phyloP scores from a whole-genome alignment of 768 basidiomycete species.

The Russula earlei region DNA sequence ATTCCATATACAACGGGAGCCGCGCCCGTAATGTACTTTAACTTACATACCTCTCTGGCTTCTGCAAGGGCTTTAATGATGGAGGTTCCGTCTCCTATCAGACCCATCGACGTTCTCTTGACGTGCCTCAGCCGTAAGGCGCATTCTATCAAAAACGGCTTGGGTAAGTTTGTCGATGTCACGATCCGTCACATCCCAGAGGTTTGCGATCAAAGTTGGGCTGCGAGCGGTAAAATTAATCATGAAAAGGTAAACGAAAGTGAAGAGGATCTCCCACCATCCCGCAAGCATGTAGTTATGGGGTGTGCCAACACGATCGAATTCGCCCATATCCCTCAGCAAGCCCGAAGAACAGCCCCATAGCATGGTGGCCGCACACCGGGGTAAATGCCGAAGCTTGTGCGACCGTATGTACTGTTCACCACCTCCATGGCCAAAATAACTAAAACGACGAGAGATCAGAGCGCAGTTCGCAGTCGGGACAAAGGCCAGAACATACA shows the following conservation, averaged over 20 bases:
- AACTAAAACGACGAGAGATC: slow-evolving; percentile 38
- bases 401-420: slow-evolving; percentile 91
- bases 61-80: slow-evolving; percentile 72
- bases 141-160: slow-evolving; percentile 67
- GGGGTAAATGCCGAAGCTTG: slow-evolving; percentile 67
- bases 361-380: slow-evolving; percentile 92
- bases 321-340: slow-evolving; percentile 86
- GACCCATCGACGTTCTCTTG: slow-evolving; percentile 18
- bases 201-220: slow-evolving; percentile 85
- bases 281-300: slow-evolving; percentile 96
- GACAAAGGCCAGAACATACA: slow-evolving; percentile 49
- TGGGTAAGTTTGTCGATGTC: slow-evolving; percentile 93
- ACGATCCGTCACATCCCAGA: slow-evolving; percentile 98
- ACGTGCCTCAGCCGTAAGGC: slow-evolving; percentile 33
- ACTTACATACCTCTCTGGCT: slow-evolving; percentile 73
- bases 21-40: slow-evolving; percentile 90
- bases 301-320: slow-evolving; percentile 86
- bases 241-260: background rate
- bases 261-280: slow-evolving; percentile 52
- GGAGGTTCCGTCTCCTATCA: slow-evolving; percentile 30
- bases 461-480: background rate
- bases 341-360: slow-evolving; percentile 98
- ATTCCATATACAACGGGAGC: slow-evolving; percentile 94
- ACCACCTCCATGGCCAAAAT: slow-evolving; percentile 94
- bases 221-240: slow-evolving; percentile 25